These are phyloP conservation scores for Nemania bipapillata DNA, from an alignment of 2,329 filamentous ascomycete genomes.

Conservation along the genomic window DNA sequence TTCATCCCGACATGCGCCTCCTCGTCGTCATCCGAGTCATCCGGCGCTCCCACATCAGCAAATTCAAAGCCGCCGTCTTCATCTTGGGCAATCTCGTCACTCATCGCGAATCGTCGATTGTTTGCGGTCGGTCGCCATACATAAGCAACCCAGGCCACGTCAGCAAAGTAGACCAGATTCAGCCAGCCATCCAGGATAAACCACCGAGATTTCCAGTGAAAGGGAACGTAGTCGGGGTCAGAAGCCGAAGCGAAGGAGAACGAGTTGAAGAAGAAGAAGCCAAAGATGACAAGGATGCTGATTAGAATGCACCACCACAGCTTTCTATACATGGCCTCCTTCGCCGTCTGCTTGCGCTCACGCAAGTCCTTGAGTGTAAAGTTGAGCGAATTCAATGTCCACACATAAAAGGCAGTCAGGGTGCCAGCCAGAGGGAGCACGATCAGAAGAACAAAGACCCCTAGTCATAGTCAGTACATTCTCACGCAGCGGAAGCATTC, in stretches of 20 bases:
- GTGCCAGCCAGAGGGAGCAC: constrained; percentile 92
- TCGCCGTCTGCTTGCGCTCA: constrained; percentile 91
- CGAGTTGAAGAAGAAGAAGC: constrained; percentile 98
- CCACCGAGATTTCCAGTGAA: constrained; percentile 97
- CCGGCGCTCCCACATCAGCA: constrained; percentile 83
- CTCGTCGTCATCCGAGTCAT: constrained; percentile 70
- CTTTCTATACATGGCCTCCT: constrained; percentile 96
- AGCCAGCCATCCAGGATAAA: constrained; percentile 98
- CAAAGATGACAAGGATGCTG: constrained; percentile 95
- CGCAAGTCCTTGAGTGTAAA: constrained; percentile 95
- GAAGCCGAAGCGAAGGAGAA: constrained; percentile 89
- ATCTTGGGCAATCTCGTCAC: constrained; percentile 97
- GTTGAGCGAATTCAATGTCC: constrained; percentile 96
- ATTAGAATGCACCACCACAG: constrained; percentile 97
- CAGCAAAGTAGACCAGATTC: constrained; percentile 93
- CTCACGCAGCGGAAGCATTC: neutral
- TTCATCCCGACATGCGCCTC: constrained; percentile 62
- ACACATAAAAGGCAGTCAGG: constrained; percentile 96
- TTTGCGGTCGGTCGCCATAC: constrained; percentile 96
- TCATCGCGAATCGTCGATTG: constrained; percentile 98
- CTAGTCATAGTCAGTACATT: constrained; percentile 54
- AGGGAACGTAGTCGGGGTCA: constrained; percentile 90
- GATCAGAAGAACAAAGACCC: constrained; percentile 89
- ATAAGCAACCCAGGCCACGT: constrained; percentile 93
- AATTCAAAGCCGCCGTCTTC: constrained; percentile 96